Conservation (phyloP, 1,139 yeast species). For the Blastobotrys malaysiensis region DNA sequence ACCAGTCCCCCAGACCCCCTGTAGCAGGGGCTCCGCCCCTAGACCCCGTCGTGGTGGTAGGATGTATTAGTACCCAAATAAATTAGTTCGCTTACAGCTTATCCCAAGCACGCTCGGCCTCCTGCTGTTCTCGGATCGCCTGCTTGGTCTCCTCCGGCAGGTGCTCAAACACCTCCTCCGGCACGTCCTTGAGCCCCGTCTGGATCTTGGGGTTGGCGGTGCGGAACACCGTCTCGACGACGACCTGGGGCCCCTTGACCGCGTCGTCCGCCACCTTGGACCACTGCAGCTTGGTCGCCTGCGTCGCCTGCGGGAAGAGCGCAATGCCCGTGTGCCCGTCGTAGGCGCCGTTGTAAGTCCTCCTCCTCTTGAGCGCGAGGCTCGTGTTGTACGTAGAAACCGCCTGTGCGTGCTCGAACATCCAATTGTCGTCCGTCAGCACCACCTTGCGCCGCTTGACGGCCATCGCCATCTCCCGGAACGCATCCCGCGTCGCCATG, state of each 20-base stretch:
- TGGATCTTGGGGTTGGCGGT: slow-evolving; percentile 38
- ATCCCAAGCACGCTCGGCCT: slow-evolving; percentile 40
- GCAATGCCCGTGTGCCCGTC: slow-evolving; percentile 80
- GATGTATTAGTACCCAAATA: not conserved
- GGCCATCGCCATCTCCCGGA: slow-evolving; percentile 16
- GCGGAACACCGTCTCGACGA: slow-evolving; percentile 49
- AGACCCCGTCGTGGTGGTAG: not conserved
- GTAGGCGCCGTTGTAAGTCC: slow-evolving; percentile 52
- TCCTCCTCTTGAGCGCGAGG: slow-evolving; percentile 54
- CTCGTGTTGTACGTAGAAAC: slow-evolving; percentile 64
- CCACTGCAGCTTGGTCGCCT: slow-evolving; percentile 49
- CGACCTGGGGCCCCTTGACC: slow-evolving; percentile 27
- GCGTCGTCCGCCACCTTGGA: slow-evolving; percentile 27
- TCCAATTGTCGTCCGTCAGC: slow-evolving; percentile 73
- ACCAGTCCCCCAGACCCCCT: not conserved
- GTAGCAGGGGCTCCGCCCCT: too few species aligned
- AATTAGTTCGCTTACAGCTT: not conserved
- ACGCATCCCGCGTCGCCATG: slow-evolving; percentile 25
- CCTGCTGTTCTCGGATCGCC: slow-evolving; percentile 65
- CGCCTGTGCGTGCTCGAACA: slow-evolving; percentile 75
- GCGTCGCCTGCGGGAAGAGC: slow-evolving; percentile 70
- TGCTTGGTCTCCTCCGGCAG: slow-evolving; percentile 49
- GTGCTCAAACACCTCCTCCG: slow-evolving; percentile 51
- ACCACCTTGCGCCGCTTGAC: slow-evolving; percentile 33
- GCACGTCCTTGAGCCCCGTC: slow-evolving; percentile 62